Evolutionary conservation across 176 grass and related monocot genomes (phyloP).

Genomic region (Oryza coarctata): DNA sequence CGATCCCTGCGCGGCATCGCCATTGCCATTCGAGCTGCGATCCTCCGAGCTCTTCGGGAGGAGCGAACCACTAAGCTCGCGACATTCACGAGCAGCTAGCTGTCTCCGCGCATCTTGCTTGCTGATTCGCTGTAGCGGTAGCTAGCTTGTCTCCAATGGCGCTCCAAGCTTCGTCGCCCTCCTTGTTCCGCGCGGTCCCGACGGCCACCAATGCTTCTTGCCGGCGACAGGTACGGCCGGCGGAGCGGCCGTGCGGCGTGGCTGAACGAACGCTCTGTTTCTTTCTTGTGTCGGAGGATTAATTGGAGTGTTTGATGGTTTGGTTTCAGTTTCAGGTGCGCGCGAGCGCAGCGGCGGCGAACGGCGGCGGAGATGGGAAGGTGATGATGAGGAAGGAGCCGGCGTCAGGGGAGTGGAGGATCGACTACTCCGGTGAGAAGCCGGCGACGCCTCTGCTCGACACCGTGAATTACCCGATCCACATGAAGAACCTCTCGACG

Average conservation of each 20-base stretch:
- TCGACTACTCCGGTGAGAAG: constrained; percentile 74
- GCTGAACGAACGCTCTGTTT: not conserved
- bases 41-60: not conserved
- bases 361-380: constrained; percentile 31
- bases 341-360: constrained; percentile 36
- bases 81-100: no score
- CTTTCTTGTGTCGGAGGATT: not conserved
- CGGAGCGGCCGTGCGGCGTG: not conserved
- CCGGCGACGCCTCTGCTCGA: constrained; percentile 77
- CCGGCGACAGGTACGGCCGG: constrained; percentile 53
- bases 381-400: constrained; percentile 39
- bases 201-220: constrained; percentile 7
- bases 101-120: not conserved
- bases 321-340: constrained; percentile 48
- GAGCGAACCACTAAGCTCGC: no score
- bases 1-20: not conserved
- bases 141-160: constrained; percentile 40
- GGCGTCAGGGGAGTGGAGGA: constrained; percentile 39
- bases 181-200: constrained; percentile 47
- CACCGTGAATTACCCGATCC: constrained; percentile 70
- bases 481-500: constrained; percentile 93
- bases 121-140: not conserved
- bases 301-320: no score
- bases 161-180: constrained; percentile 31
- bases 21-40: not conserved